Evolutionary conservation across 331 rosid species (phyloP), one percentile per base, ranked within the genome.

Genomic region (Erythrophleum ivorense): DNA sequence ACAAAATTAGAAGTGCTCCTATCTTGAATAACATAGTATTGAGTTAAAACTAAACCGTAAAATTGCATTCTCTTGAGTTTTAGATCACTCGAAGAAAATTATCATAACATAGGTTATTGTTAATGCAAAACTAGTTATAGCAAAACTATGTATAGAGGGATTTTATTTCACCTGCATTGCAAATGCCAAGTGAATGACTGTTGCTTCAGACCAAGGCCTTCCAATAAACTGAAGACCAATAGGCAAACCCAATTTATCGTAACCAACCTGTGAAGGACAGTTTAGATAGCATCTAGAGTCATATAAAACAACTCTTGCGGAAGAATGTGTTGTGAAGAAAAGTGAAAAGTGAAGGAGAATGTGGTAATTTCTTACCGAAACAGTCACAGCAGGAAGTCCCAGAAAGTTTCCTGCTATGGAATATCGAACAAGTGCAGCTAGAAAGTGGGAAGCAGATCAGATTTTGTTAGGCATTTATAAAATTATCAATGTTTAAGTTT

Each of bases 201-300:
- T 91, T 78, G 98, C 87, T 86, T 93, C 98, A 57, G 91, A 89
- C 98, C 98, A 95, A 70, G 97, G 97, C 84, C 77, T 85, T 74
- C 98, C 97, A 50, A 93, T 89, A 81, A 95, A 90, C 85, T 95
- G 98, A 85, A 95, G 94, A 24, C 98, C 97, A 80, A 95, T 95
- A 9, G 98, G 97, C 86, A 95, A 78, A 50, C 98, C 98, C 46
- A 58, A 24, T 83, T 86, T 86, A 66, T 90, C 94, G 41, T 93
- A 95, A 46, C 98, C 98, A 78, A 93, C 92, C 98, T 95, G 85
- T 67, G 64, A 81, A 82, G 58, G 2, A 49, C 49, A 50, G 81
- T 43, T 49, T 0, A 52, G 71, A 43, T 43, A 29, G 41, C 58
- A 73, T 43, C 57, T 31, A 10, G 11, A 53, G 29, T 73, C 65